Conservation (phyloP, 352 stramenopile species). For the Pythium grandisporangium region DNA sequence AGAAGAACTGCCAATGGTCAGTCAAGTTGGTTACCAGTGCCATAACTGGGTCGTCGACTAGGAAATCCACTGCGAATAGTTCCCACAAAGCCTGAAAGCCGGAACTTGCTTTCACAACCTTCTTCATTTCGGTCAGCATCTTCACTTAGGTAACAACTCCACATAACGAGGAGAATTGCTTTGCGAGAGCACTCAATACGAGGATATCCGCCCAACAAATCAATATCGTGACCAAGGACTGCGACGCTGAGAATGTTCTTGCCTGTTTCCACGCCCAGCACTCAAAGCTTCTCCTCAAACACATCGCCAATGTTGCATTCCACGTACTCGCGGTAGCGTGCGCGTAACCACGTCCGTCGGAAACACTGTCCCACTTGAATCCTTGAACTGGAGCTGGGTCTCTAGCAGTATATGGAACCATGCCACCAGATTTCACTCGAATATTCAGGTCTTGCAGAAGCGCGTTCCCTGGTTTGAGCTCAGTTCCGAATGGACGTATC, state of each 20-base stretch:
- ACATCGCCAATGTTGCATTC: conserved; percentile 24
- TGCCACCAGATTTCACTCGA: conserved; percentile 4
- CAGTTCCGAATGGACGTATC: conserved; percentile 16
- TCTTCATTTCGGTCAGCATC: conserved; percentile 44
- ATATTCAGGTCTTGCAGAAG: conserved; percentile 18
- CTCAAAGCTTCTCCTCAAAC: conserved; percentile 21
- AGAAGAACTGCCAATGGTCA: conserved; percentile 30
- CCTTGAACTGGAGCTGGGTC: conserved; percentile 8
- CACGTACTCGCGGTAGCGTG: conserved; percentile 21
- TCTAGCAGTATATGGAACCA: conserved; percentile 5
- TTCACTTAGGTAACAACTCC: conserved; percentile 9
- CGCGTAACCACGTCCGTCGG: neutral
- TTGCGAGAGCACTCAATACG: conserved; percentile 21
- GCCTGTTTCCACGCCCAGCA: conserved; percentile 19
- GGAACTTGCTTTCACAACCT: conserved; percentile 10
- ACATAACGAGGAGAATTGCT: neutral
- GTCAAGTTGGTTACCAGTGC: conserved; percentile 33
- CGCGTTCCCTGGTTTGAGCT: conserved; percentile 4
- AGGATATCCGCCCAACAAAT: conserved; percentile 28
- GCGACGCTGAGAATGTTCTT: conserved; percentile 18
- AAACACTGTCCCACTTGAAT: conserved; percentile 14
- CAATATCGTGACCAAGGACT: conserved; percentile 19
- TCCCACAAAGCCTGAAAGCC: conserved; percentile 28
- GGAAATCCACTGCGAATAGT: conserved; percentile 30
- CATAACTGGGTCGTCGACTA: conserved; percentile 23